These are phyloP conservation scores for Cryphonectria radicalis DNA, from an alignment of 2,329 filamentous ascomycete genomes.

Conservation along the genomic window DNA sequence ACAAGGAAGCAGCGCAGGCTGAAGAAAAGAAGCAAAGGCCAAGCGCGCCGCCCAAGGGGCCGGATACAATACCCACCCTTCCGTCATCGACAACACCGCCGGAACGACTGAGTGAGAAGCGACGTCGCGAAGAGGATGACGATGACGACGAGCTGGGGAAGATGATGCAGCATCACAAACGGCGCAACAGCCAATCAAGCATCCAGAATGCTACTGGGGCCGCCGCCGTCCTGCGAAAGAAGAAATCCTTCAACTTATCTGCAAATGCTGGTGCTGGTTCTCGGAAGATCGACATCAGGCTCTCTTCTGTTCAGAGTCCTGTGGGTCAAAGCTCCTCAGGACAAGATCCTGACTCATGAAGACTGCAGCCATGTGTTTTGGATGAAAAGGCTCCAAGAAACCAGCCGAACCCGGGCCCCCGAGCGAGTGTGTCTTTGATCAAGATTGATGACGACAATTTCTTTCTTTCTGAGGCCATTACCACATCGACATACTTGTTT, in stretches of 20 bases:
- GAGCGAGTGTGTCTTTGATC: not conserved
- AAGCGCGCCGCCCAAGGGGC: slow-evolving; percentile 38
- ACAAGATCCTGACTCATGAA: slow-evolving; percentile 47
- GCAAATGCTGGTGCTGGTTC: slow-evolving; percentile 46
- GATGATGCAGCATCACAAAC: slow-evolving; percentile 67
- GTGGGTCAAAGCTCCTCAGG: slow-evolving; percentile 42
- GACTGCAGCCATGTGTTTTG: not conserved
- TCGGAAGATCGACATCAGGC: slow-evolving; percentile 63
- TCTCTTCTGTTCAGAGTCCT: slow-evolving; percentile 50
- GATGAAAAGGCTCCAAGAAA: not conserved
- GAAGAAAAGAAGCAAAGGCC: slow-evolving; percentile 31
- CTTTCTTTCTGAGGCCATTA: not conserved
- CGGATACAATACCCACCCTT: slow-evolving; percentile 39
- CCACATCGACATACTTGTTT: not conserved
- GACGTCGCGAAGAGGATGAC: slow-evolving; percentile 88
- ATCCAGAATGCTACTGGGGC: slow-evolving; percentile 45
- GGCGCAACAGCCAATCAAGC: slow-evolving; percentile 61
- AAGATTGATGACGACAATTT: not conserved
- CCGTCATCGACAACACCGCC: slow-evolving; percentile 64
- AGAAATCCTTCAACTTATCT: slow-evolving; percentile 49
- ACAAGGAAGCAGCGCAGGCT: slow-evolving; percentile 30
- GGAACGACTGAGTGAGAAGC: slow-evolving; percentile 85
- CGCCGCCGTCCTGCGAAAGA: slow-evolving; percentile 48
- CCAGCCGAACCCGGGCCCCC: not conserved
- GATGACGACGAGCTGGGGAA: slow-evolving; percentile 92